Conservation (phyloP, 2,329 filamentous ascomycete genomes). For the Polychaeton citri region DNA sequence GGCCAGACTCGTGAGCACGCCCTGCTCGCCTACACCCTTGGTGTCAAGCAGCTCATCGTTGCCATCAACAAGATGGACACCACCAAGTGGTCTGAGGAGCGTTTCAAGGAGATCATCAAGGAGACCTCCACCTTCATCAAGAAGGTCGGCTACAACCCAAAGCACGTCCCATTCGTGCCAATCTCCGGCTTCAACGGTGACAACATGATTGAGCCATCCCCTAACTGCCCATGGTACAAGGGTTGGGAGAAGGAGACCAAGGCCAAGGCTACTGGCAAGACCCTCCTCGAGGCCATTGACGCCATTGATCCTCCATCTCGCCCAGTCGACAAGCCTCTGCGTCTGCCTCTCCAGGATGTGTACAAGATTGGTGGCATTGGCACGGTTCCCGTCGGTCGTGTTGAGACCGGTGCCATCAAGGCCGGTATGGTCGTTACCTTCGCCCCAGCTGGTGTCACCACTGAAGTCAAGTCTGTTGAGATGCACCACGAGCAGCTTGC, state of each 20-base stretch:
- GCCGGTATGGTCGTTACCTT: constrained; percentile 90
- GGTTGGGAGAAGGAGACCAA: constrained; percentile 99
- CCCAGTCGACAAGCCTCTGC: constrained; percentile 97
- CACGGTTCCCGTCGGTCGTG: constrained; percentile 99
- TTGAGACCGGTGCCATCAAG: constrained; percentile 96
- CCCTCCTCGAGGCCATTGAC: constrained; percentile 97
- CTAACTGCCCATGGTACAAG: constrained; percentile 99
- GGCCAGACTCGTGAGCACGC: constrained; percentile 99
- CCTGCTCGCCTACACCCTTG: constrained; percentile 98
- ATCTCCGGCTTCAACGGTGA: constrained; percentile 99
- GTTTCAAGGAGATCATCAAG: constrained; percentile 99
- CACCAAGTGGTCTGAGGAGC: constrained; percentile 91
- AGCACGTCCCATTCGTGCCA: constrained; percentile 94
- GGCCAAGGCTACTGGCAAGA: constrained; percentile 83
- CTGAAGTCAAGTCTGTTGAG: constrained; percentile 99
- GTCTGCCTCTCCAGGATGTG: constrained; percentile 99
- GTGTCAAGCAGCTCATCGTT: constrained; percentile 99
- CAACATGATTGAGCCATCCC: constrained; percentile 89
- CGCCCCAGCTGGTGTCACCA: constrained; percentile 96
- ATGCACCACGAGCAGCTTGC: constrained; percentile 99
- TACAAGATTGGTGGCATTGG: constrained; percentile 99
- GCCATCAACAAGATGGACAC: constrained; percentile 99
- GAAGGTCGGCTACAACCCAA: constrained; percentile 99
- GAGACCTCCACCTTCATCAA: constrained; percentile 99
- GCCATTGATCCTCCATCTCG: constrained; percentile 83